Percentiles rank a stretch among this genome's conserved stretches.
These are phyloP conservation scores for Yamadazyma buinensis DNA, from an alignment of 1,139 yeast species.

Conservation along the genomic window DNA sequence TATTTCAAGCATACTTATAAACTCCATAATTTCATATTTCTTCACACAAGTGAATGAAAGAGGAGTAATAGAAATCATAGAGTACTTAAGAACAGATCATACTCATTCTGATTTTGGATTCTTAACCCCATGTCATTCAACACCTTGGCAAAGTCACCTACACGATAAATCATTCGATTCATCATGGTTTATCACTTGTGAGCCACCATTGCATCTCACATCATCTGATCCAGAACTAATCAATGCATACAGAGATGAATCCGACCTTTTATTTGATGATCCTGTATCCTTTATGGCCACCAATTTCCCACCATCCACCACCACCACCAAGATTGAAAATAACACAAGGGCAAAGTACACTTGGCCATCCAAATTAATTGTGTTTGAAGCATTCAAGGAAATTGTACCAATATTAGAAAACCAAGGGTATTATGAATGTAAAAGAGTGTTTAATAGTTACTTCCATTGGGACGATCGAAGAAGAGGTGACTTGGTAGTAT, in stretches of 20 bases:
- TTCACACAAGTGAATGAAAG: slow-evolving; percentile 71
- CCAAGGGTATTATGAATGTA: slow-evolving; percentile 43
- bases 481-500: slow-evolving; percentile 71
- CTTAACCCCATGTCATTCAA: slow-evolving; percentile 93
- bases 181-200: slow-evolving; percentile 82
- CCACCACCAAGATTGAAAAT: not conserved
- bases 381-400: slow-evolving; percentile 62
- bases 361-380: slow-evolving; percentile 72
- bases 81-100: slow-evolving; percentile 35
- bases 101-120: slow-evolving; percentile 53
- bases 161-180: slow-evolving; percentile 49
- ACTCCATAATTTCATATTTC: slow-evolving; percentile 46
- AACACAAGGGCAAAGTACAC: slow-evolving; percentile 25
- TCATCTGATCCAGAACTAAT: slow-evolving; percentile 23
- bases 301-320: slow-evolving; percentile 12
- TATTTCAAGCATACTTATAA: slow-evolving; percentile 26
- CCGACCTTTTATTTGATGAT: slow-evolving; percentile 75
- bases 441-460: slow-evolving; percentile 69
- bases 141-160: slow-evolving; percentile 89
- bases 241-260: slow-evolving; percentile 67
- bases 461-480: slow-evolving; percentile 88
- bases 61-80: slow-evolving; percentile 73
- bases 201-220: slow-evolving; percentile 68
- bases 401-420: slow-evolving; percentile 37
- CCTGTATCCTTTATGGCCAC: slow-evolving; percentile 48